A percentile compares a stretch with the other conserved stretches of the same genome.
Conservation (phyloP, 148 eudicot species). For the Rhododendron henanense region DNA sequence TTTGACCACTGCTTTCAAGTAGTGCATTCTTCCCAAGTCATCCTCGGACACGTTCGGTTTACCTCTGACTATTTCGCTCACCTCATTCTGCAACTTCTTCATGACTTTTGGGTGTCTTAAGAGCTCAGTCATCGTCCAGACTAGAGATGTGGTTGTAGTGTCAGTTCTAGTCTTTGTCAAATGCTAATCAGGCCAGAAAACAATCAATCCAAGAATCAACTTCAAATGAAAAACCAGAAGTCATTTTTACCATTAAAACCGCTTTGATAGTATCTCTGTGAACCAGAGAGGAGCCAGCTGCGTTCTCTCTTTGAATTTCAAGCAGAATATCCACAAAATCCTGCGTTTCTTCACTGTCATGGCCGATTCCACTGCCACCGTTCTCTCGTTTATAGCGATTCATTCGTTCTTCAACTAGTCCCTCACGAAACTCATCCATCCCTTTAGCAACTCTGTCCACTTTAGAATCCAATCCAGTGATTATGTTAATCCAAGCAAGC, state of each 20-base stretch:
- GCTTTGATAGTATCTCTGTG: slow-evolving; percentile 36
- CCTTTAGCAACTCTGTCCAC: slow-evolving; percentile 38
- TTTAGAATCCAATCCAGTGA: slow-evolving; percentile 32
- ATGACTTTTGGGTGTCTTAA: slow-evolving; percentile 32
- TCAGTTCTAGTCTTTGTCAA: slow-evolving; percentile 32
- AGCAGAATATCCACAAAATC: slow-evolving; percentile 63
- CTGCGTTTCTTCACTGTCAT: slow-evolving; percentile 17
- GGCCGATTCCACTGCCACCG: neutral
- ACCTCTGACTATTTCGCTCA: slow-evolving; percentile 21
- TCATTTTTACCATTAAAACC: slow-evolving; percentile 17
- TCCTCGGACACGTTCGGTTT: slow-evolving; percentile 14
- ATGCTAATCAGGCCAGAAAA: neutral
- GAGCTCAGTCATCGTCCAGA: slow-evolving; percentile 50
- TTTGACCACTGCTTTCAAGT: slow-evolving; percentile 43
- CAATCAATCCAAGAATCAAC: too few species aligned
- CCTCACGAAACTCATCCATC: slow-evolving; percentile 35
- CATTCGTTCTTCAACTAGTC: slow-evolving; percentile 29
- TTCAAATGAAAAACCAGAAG: neutral
- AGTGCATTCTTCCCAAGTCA: slow-evolving; percentile 24
- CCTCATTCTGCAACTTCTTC: slow-evolving; percentile 34
- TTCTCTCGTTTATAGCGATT: slow-evolving; percentile 21
- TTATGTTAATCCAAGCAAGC: too few species aligned
- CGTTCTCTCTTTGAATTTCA: slow-evolving; percentile 30
- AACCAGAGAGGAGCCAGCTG: slow-evolving; percentile 26
- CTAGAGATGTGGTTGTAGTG: slow-evolving; percentile 32